A percentile compares a stretch with the other conserved stretches of the same genome.
phyloP scores from a whole-genome alignment of 257 asterid genomes.

The Primulina eburnea region DNA sequence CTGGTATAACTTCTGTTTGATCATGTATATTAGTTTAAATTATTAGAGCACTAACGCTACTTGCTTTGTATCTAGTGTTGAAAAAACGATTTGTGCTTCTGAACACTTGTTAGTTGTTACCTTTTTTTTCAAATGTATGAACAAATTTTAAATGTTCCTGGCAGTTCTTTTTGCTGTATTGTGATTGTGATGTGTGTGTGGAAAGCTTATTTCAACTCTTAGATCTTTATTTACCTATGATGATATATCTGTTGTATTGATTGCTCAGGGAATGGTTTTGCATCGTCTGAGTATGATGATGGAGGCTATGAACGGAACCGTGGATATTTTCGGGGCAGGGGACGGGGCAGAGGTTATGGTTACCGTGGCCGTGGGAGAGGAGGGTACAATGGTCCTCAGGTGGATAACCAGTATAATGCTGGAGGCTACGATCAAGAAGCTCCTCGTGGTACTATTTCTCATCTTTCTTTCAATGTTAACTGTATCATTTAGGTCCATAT shows the following conservation, averaged over 20 bases:
- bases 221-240: background rate
- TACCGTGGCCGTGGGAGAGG: slow-evolving; percentile 88
- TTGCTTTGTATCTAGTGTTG: background rate
- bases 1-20: slow-evolving; percentile 35
- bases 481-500: background rate
- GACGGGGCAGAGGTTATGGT: slow-evolving; percentile 72
- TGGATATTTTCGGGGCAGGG: slow-evolving; percentile 70
- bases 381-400: slow-evolving; percentile 62
- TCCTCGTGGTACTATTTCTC: slow-evolving; percentile 43
- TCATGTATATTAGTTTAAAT: background rate
- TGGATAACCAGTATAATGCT: slow-evolving; percentile 48
- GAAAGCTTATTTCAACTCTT: background rate
- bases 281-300: slow-evolving; percentile 60
- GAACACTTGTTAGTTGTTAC: background rate
- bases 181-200: background rate
- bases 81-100: background rate
- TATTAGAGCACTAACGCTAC: background rate
- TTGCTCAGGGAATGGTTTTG: slow-evolving; percentile 61
- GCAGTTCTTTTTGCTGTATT: background rate
- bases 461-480: background rate
- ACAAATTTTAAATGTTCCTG: background rate
- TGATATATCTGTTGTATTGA: slow-evolving; percentile 14
- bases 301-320: slow-evolving; percentile 70
- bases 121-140: background rate
- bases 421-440: slow-evolving; percentile 72